Evolutionary conservation across 768 basidiomycete genomes (phyloP).

Genomic region (Trametes meyenii): DNA sequence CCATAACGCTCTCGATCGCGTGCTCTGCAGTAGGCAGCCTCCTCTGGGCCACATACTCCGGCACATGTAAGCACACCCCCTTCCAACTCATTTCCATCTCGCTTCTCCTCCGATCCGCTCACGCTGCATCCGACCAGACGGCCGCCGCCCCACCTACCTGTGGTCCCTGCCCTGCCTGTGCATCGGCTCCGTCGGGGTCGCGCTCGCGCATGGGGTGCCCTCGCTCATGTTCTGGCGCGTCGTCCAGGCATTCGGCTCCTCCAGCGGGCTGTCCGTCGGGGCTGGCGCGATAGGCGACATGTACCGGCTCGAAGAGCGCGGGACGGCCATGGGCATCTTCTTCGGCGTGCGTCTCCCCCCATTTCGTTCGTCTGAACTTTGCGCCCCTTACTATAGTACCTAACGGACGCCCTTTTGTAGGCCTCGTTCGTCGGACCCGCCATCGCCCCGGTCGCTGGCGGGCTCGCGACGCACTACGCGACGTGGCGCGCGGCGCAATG

Average conservation of each 20-base stretch:
- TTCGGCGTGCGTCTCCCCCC: slow-evolving; percentile 41
- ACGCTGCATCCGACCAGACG: slow-evolving; percentile 46
- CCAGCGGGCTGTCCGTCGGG: slow-evolving; percentile 57
- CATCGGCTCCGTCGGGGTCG: slow-evolving; percentile 63
- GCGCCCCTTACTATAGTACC: too few species aligned
- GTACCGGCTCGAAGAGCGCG: slow-evolving; percentile 63
- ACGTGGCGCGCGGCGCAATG: slow-evolving; percentile 70
- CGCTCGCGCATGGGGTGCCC: slow-evolving; percentile 44
- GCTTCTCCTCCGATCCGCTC: neutral
- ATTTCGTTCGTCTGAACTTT: neutral
- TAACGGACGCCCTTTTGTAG: slow-evolving; percentile 32
- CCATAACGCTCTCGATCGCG: slow-evolving; percentile 56
- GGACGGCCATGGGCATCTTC: slow-evolving; percentile 62
- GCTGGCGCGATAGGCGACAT: slow-evolving; percentile 68
- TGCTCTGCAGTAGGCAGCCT: slow-evolving; percentile 49
- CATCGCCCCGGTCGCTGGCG: slow-evolving; percentile 61
- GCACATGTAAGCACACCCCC: slow-evolving; percentile 48
- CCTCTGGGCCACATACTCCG: slow-evolving; percentile 53
- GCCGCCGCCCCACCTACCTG: slow-evolving; percentile 63
- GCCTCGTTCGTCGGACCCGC: slow-evolving; percentile 60
- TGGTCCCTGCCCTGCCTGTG: slow-evolving; percentile 59
- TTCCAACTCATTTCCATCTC: neutral
- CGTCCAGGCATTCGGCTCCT: slow-evolving; percentile 66
- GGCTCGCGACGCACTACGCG: slow-evolving; percentile 56
- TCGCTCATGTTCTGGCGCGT: slow-evolving; percentile 63